Evolutionary conservation across 192 early-diverging fungal species (phyloP), one percentile per base, ranked within the genome.

Genomic region (Backusella morwellensis): DNA sequence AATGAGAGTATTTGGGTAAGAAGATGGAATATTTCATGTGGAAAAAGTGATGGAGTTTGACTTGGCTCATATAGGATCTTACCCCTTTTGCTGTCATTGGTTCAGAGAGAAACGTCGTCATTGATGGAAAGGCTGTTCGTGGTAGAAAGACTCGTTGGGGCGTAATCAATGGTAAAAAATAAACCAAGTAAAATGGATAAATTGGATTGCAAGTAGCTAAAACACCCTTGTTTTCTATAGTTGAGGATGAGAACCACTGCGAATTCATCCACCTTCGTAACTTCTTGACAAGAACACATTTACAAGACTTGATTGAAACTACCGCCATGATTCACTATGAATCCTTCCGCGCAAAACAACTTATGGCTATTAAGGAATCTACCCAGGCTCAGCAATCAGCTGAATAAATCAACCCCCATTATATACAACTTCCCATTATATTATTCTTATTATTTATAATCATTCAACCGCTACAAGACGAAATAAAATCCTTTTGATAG

Each of bases 1-100:
- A 91, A 92, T 81, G 89, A 93, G 73, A 88, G 87, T 77, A 93
- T 98, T 78, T 87, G 91, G 78, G 91, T 86, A 54, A 42, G 7
- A 19, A 42, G 12, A 35, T 38, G 41, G 0, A 81, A 1, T 11
- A 1, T 11, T n/a, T 8, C 6, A 21, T 44, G 42, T 32, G 15
- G 1, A 3, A 29, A 1, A 63, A 11, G n/a, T 21, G 54, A 21
- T 9, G 23, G 5, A 26, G 56, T 4, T 32, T 6, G n/a, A 32
- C 32, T 26, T 50, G 17, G n/a, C 4, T 72, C n/a, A 12, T n/a
- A 68, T 74, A 90, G 85, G 92, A 94, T 66, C 87, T 96, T 82
- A 92, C 97, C 44, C 97, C 97, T 35, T 98, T 98, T 82, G 95
- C 96, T 35, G 90, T 98, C 68, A 95, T 98, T 75, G 97, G 97